Evolutionary conservation across 106 monocot species (phyloP).

Genomic region (Dendrobium huoshanense): DNA sequence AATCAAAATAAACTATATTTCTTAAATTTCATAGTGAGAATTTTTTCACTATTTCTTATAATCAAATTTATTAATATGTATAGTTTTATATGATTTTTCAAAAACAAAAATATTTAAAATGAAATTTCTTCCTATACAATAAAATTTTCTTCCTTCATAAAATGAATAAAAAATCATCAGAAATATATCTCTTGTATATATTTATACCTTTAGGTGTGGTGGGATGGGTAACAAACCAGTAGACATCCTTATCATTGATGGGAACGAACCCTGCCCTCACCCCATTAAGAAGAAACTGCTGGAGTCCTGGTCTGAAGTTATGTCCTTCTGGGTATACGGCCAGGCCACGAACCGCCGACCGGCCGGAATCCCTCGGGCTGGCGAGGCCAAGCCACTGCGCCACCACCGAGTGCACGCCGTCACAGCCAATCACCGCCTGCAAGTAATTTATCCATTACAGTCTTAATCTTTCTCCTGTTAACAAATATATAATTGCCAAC

Average conservation of each 20-base stretch:
- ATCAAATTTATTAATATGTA: too few relatives aligned
- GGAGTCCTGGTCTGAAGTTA: conserved; percentile 4
- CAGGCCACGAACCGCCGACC: conserved; percentile 18
- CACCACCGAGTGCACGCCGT: conserved; percentile 37
- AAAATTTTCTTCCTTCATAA: too few relatives aligned
- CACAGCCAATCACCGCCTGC: conserved; percentile 40
- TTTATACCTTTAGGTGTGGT: conserved; percentile 16
- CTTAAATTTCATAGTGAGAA: too few relatives aligned
- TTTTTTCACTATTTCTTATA: too few relatives aligned
- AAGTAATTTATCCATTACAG: background rate
- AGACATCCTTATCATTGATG: conserved; percentile 30
- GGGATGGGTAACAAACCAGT: conserved; percentile 31
- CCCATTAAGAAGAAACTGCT: conserved; percentile 11
- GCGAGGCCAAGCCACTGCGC: conserved; percentile 26
- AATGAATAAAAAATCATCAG: too few relatives aligned
- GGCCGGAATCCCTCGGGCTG: conserved; percentile 13
- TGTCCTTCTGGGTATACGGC: conserved; percentile 16
- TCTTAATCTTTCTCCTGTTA: too few relatives aligned
- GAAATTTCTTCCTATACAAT: too few relatives aligned
- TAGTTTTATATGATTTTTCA: too few relatives aligned
- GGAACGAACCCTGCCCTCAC: conserved; percentile 33
- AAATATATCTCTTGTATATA: background rate
- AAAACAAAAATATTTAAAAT: too few relatives aligned
- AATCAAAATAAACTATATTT: too few relatives aligned
- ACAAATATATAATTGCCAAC: too few relatives aligned